A percentile compares a stretch with the other conserved stretches of the same genome.
Conservation (phyloP, 345 rosid species). For the Combretum micranthum region DNA sequence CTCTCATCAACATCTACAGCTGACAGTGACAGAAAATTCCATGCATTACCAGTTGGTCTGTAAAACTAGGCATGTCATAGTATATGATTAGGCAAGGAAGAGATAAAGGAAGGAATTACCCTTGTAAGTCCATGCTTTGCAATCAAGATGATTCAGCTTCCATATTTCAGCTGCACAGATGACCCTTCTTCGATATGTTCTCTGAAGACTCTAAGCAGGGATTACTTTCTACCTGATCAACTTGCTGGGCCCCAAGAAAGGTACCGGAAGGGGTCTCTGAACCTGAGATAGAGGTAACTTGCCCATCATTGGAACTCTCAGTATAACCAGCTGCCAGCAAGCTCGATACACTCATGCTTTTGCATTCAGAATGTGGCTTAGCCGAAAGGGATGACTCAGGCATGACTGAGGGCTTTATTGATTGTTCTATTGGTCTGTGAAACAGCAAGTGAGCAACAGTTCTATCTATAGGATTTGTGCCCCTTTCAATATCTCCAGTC, state of each 20-base stretch:
- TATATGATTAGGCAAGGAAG: conserved; percentile 3
- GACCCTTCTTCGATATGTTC: not conserved
- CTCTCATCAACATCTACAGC: too few species aligned
- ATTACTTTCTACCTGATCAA: conserved; percentile 1
- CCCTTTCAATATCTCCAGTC: conserved; percentile 64
- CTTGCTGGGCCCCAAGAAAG: not conserved
- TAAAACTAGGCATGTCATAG: not conserved
- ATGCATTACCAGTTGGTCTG: conserved; percentile 11
- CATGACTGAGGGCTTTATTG: conserved; percentile 41
- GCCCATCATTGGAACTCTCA: conserved; percentile 23
- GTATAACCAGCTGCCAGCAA: conserved; percentile 19
- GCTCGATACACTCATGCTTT: conserved; percentile 17
- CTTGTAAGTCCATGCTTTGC: not conserved
- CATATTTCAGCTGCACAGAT: not conserved
- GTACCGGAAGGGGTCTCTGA: conserved; percentile 11
- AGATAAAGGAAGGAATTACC: conserved; percentile 15
- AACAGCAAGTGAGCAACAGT: conserved; percentile 86
- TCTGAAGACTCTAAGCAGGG: conserved; percentile 3
- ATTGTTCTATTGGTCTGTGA: conserved; percentile 51
- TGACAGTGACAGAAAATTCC: not conserved
- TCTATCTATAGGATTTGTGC: conserved; percentile 84
- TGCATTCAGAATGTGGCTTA: conserved; percentile 31
- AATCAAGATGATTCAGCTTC: conserved; percentile 3
- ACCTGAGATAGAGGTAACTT: conserved; percentile 27
- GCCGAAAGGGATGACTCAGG: conserved; percentile 52